Base-by-base conservation (phyloP, 306 rosid genomes). In the Quercus variabilis region DNA sequence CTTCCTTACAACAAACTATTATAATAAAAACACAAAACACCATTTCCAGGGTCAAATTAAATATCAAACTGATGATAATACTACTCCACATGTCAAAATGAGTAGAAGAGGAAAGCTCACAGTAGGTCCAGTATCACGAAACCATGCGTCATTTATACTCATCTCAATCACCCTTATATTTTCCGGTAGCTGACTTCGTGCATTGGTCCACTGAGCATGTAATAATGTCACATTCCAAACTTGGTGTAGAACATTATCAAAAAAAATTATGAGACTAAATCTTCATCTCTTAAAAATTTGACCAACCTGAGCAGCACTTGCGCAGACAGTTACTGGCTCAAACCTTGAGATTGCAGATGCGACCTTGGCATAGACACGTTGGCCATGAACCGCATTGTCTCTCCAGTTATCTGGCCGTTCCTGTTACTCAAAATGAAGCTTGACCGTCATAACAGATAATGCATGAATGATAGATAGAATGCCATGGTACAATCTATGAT, bases 381-480 rank as follows among this genome's bases (percentile, higher is more conserved):
- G 99, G 54, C 77, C 93, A 74, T 79, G 97, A 70, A 70, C 74
- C 4, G 94, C 99, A 25, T 68, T 72, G 55, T 89, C 88, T 80
- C 98, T 86, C 99, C 99, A 95, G 81, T 93, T 95, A 83, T 95
- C 99, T 0, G 87, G 57, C 33, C 99, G 96, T 85, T 95, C 99
- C 98, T 95, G 79, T 67, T 67, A 87, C 75, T 67, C 82, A 14
- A 62, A 78, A 79, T 3, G 28, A 84, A 55, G 69, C 60, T 68
- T 58, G 11, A 78, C 59, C 25, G 46, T 58, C 25, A 76, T 9
- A 19, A 77, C 5, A 21, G 55, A 43, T 55, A 49, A 54, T 18
- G 55, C 31, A 18, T 23, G 18, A 51, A 17, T 46, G 19, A 51
- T 21, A 49, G 55, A 4, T 23, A 41, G 38, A 75, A 25, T 15